Percentiles rank a stretch among this genome's conserved stretches.
These are phyloP conservation scores for Neonectria coccinea DNA, from an alignment of 2,329 filamentous ascomycete genomes.

Conservation along the genomic window DNA sequence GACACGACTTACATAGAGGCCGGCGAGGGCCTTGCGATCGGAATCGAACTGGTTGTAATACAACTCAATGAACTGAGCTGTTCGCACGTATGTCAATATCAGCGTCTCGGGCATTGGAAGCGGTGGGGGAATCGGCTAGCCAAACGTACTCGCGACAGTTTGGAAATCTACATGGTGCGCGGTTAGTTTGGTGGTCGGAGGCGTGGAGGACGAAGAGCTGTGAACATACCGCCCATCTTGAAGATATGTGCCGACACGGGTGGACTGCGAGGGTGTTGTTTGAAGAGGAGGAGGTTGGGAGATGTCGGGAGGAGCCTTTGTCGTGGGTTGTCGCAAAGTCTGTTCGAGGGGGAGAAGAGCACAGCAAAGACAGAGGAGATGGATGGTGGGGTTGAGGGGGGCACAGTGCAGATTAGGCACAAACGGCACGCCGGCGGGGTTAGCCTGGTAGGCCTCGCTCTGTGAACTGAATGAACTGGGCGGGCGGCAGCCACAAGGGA, in stretches of 20 bases:
- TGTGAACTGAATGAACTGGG: constrained; percentile 23
- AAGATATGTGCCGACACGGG: constrained; percentile 31
- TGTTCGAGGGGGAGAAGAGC: constrained; percentile 44
- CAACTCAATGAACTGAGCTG: constrained; percentile 88
- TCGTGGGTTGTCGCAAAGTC: constrained; percentile 51
- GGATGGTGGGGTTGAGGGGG: constrained; percentile 53
- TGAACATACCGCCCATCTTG: constrained; percentile 45
- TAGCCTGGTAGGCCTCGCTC: not conserved
- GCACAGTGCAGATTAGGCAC: constrained; percentile 52
- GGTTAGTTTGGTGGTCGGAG: constrained; percentile 39
- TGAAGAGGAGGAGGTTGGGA: constrained; percentile 10
- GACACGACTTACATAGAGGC: constrained; percentile 82
- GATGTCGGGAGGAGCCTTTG: constrained; percentile 15
- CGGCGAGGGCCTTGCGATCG: constrained; percentile 72
- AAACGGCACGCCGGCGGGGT: constrained; percentile 25
- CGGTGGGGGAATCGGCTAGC: constrained; percentile 3
- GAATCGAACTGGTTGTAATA: constrained; percentile 92
- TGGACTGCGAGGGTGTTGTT: constrained; percentile 15
- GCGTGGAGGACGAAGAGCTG: not conserved
- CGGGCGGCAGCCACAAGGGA: constrained; percentile 21
- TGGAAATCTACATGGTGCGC: constrained; percentile 55
- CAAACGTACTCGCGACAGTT: constrained; percentile 59
- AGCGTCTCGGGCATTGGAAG: not conserved
- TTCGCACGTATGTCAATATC: constrained; percentile 16
- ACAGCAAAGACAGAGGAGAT: constrained; percentile 39